Conservation (phyloP, 768 basidiomycete genomes). For the Phylloporus sp. region DNA sequence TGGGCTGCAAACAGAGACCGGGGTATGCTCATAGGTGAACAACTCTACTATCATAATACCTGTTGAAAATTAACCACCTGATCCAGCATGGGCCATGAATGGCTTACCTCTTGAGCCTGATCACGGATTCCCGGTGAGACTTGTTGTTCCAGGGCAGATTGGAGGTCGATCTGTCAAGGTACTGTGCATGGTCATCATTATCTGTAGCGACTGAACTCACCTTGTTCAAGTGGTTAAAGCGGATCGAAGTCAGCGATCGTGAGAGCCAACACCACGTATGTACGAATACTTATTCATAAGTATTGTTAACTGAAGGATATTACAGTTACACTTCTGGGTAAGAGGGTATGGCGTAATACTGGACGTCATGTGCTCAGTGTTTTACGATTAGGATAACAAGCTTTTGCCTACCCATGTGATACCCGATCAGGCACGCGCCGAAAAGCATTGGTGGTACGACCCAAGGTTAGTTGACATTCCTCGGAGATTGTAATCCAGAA, state of each 20-base stretch:
- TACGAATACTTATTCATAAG: neutral
- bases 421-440: slow-evolving; percentile 49
- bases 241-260: slow-evolving; percentile 46
- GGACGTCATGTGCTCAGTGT: neutral
- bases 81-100: slow-evolving; percentile 53
- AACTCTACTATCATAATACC: neutral
- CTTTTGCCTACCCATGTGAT: slow-evolving; percentile 51
- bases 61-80: neutral
- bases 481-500: neutral
- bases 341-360: neutral
- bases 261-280: slow-evolving; percentile 53
- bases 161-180: slow-evolving; percentile 54
- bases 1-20: slow-evolving; percentile 43
- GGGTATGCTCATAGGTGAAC: slow-evolving; percentile 47
- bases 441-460: slow-evolving; percentile 55
- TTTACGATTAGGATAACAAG: slow-evolving; percentile 47
- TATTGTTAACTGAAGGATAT: neutral
- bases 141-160: slow-evolving; percentile 60
- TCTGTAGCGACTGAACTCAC: neutral
- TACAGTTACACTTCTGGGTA: slow-evolving; percentile 36
- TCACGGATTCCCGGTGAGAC: slow-evolving; percentile 63
- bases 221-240: slow-evolving; percentile 48
- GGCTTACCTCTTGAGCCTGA: slow-evolving; percentile 56
- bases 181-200: neutral
- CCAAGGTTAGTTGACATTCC: slow-evolving; percentile 31